Conservation (phyloP, 257 asterid species). For the Knoxia roxburghii region DNA sequence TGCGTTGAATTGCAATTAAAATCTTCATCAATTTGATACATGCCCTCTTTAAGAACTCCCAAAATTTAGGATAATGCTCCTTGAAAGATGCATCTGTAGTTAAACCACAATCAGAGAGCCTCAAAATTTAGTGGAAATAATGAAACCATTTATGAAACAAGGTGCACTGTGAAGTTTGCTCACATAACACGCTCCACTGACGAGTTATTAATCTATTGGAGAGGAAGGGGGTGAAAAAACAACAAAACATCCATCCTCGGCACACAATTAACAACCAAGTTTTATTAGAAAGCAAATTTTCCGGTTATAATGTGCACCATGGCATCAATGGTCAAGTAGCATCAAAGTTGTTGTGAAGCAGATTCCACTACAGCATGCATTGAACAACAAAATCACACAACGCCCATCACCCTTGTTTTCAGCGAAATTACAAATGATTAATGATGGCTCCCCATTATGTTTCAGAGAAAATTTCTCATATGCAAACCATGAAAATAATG, state of each 20-base stretch:
- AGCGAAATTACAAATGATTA: background rate
- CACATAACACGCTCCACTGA: background rate
- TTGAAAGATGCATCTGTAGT: conserved; percentile 78
- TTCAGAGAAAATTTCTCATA: background rate
- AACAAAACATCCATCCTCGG: background rate
- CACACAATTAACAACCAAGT: background rate
- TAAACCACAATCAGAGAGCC: conserved; percentile 27
- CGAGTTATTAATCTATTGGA: too few species aligned
- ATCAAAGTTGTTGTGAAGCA: background rate
- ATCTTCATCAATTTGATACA: conserved; percentile 85
- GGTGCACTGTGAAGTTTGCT: background rate
- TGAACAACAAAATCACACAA: background rate
- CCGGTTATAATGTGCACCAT: background rate
- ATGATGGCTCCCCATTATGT: background rate
- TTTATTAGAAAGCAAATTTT: background rate
- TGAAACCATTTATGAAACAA: background rate
- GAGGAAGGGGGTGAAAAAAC: too few species aligned
- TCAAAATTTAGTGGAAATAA: conserved; percentile 12
- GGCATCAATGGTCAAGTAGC: background rate
- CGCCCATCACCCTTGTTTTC: background rate
- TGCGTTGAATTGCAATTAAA: conserved; percentile 63
- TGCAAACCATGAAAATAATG: background rate
- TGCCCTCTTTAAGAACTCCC: conserved; percentile 70
- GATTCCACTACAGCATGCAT: background rate
- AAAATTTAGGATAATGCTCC: conserved; percentile 66